Conservation (phyloP, 257 asterid genomes). For the Fraxinus anomala region DNA sequence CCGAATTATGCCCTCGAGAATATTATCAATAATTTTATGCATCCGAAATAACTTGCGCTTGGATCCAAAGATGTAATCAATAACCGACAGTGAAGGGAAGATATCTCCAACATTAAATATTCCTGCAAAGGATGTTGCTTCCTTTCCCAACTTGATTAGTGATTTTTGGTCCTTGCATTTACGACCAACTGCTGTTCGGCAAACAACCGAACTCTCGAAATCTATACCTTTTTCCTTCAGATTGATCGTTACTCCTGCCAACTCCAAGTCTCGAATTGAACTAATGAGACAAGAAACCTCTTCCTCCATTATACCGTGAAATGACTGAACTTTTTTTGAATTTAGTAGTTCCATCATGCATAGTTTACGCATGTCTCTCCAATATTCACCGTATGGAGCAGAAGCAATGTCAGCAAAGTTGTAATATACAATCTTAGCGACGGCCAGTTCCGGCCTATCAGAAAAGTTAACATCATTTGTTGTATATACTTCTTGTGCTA, state of each 20-base stretch:
- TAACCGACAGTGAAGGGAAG: neutral
- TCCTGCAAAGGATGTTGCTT: neutral
- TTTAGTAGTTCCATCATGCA: conserved; percentile 24
- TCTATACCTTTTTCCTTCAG: neutral
- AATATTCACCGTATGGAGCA: conserved; percentile 24
- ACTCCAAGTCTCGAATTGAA: neutral
- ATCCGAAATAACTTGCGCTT: neutral
- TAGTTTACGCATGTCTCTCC: conserved; percentile 23
- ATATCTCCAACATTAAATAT: neutral
- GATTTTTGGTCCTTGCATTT: neutral
- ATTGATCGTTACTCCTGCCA: neutral
- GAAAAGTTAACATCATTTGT: conserved; percentile 34
- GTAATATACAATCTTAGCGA: neutral
- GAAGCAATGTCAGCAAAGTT: conserved; percentile 9
- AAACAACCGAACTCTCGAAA: neutral
- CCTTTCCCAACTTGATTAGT: neutral
- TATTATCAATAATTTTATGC: neutral
- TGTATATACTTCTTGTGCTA: conserved; percentile 14
- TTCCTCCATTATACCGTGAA: neutral
- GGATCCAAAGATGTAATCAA: neutral
- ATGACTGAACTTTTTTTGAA: neutral
- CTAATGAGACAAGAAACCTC: neutral
- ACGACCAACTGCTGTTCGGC: neutral
- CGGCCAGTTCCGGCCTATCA: neutral
- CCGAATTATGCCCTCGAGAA: neutral